phyloP scores from a whole-genome alignment of 1,284 basidiomycete genomes.

The Paramarasmius palmivorus region DNA sequence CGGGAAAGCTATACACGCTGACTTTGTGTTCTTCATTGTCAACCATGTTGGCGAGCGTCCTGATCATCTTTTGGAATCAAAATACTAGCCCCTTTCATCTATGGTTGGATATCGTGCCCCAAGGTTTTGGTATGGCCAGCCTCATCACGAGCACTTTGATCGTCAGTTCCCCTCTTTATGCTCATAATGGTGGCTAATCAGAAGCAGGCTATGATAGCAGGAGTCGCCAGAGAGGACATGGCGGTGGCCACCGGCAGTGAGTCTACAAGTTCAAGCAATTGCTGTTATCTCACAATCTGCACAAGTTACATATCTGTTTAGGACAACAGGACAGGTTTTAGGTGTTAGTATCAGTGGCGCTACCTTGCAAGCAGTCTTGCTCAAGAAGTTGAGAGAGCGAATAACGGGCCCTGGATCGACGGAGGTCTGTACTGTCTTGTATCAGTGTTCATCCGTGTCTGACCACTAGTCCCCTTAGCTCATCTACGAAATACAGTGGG shows the following conservation, averaged over 20 bases:
- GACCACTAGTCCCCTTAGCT: slow-evolving; percentile 39
- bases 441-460: slow-evolving; percentile 12
- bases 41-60: slow-evolving; percentile 53
- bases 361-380: slow-evolving; percentile 75
- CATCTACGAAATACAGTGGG: slow-evolving; percentile 70
- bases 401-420: slow-evolving; percentile 76
- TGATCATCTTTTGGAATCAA: slow-evolving; percentile 64
- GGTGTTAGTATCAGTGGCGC: slow-evolving; percentile 86
- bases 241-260: slow-evolving; percentile 86
- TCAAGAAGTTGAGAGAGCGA: slow-evolving; percentile 63
- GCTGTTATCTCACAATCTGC: slow-evolving; percentile 5
- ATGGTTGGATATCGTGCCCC: slow-evolving; percentile 77
- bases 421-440: slow-evolving; percentile 51
- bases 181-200: slow-evolving; percentile 8
- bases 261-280: slow-evolving; percentile 30
- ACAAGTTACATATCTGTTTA: slow-evolving; percentile 86
- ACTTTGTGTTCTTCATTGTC: slow-evolving; percentile 60
- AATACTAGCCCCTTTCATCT: slow-evolving; percentile 63
- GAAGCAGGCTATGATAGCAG: slow-evolving; percentile 78
- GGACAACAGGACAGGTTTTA: slow-evolving; percentile 89
- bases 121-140: slow-evolving; percentile 82
- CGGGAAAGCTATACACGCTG: slow-evolving; percentile 78
- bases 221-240: slow-evolving; percentile 79
- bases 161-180: slow-evolving; percentile 37
- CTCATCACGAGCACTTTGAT: slow-evolving; percentile 83